Conservation (phyloP, 345 rosid genomes). For the Tarenaya hassleriana region DNA sequence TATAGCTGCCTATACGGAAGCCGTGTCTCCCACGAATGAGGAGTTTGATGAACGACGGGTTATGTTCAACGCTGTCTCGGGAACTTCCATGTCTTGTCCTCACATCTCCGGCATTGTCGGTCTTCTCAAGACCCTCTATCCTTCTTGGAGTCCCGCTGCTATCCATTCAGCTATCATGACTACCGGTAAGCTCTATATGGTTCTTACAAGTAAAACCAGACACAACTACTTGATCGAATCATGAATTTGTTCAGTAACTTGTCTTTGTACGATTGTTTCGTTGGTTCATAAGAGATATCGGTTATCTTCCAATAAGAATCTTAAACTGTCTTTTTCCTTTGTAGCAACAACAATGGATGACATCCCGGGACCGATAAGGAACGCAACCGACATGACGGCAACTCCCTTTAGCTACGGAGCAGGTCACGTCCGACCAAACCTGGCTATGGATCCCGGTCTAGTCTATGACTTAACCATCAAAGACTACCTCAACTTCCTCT, state of each 20-base stretch:
- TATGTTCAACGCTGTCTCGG: conserved; percentile 46
- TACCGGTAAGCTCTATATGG: conserved; percentile 33
- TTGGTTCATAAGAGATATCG: not conserved
- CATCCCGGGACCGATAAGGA: conserved; percentile 36
- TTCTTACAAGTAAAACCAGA: not conserved
- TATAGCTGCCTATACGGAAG: conserved; percentile 67
- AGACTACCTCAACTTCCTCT: conserved; percentile 71
- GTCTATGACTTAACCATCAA: conserved; percentile 46
- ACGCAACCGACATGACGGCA: conserved; percentile 37
- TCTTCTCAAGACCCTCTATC: conserved; percentile 63
- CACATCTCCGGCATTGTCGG: conserved; percentile 75
- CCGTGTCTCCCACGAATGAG: conserved; percentile 43
- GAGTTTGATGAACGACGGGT: conserved; percentile 48
- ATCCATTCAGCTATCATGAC: conserved; percentile 80
- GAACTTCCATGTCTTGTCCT: conserved; percentile 92
- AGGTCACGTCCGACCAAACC: conserved; percentile 79
- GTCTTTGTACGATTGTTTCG: no score
- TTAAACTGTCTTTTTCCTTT: not conserved
- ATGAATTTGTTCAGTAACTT: no score
- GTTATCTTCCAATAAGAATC: not conserved
- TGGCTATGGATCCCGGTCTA: conserved; percentile 71
- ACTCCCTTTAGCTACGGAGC: conserved; percentile 73
- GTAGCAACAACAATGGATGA: conserved; percentile 59
- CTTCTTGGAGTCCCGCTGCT: conserved; percentile 80
- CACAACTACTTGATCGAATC: no score